These are phyloP conservation scores for Vanrija sp. DNA, from an alignment of 1,284 basidiomycete species.

Conservation along the genomic window DNA sequence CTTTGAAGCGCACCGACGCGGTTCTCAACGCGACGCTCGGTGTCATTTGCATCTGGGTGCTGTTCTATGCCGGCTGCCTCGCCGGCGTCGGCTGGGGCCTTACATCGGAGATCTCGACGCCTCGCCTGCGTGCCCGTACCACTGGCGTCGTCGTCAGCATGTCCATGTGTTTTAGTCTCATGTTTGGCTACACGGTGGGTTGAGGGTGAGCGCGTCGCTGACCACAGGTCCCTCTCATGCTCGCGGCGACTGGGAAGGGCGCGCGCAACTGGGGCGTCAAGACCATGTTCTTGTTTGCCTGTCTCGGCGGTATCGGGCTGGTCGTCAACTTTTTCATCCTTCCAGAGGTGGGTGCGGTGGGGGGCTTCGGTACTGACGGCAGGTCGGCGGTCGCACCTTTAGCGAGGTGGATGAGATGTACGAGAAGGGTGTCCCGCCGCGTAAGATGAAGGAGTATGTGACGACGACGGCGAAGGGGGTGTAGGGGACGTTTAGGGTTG, in stretches of 20 bases:
- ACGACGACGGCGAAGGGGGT: background rate
- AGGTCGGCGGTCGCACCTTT: conserved; percentile 14
- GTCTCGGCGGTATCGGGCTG: conserved; percentile 3
- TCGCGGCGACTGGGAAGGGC: conserved; percentile 3
- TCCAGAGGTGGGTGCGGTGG: background rate
- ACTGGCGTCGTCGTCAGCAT: conserved; percentile 9
- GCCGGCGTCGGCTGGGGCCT: conserved; percentile 15
- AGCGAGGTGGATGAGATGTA: conserved; percentile 18
- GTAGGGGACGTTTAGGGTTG: no score
- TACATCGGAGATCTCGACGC: conserved; percentile 7
- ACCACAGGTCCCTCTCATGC: conserved; percentile 4
- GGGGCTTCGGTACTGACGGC: background rate
- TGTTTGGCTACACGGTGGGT: conserved; percentile 8
- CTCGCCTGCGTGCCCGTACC: conserved; percentile 8
- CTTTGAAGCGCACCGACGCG: conserved; percentile 3
- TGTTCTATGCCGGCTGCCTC: conserved; percentile 12
- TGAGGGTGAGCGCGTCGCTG: no score
- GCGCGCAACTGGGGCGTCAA: conserved; percentile 12
- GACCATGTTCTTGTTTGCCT: conserved; percentile 9
- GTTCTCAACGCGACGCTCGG: conserved; percentile 6
- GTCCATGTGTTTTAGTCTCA: conserved; percentile 8
- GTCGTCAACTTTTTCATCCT: conserved; percentile 10
- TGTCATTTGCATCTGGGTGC: conserved; percentile 13
- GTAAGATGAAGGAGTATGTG: conserved; percentile 15
- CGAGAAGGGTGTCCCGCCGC: conserved; percentile 11